Evolutionary conservation across 768 basidiomycete genomes (phyloP).

Genomic region (Favolaschia claudopus): DNA sequence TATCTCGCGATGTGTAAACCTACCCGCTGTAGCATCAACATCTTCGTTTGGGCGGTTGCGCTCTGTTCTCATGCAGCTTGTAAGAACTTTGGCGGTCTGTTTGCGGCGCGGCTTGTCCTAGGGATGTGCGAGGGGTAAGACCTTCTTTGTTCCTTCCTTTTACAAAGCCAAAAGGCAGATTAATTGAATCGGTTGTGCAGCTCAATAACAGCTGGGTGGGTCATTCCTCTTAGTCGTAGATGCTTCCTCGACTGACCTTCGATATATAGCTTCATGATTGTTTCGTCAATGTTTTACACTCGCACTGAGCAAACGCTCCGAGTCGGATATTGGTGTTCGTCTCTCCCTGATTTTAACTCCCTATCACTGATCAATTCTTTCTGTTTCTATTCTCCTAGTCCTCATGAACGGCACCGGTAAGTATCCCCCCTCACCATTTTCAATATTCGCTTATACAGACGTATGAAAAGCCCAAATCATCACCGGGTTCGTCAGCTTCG

Average conservation of each 20-base stretch:
- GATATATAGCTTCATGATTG: slow-evolving; percentile 70
- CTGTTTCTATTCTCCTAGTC: slow-evolving; percentile 45
- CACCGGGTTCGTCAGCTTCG: slow-evolving; percentile 73
- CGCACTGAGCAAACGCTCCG: slow-evolving; percentile 75
- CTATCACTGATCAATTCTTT: no score
- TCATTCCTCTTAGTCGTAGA: no score
- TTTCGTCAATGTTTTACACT: slow-evolving; percentile 85
- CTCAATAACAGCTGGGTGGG: slow-evolving; percentile 71
- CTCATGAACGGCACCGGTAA: slow-evolving; percentile 78
- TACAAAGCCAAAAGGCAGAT: background rate
- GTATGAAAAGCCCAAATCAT: slow-evolving; percentile 66
- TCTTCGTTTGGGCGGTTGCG: slow-evolving; percentile 75
- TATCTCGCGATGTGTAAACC: no score
- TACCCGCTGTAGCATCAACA: slow-evolving; percentile 79
- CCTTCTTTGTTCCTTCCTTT: background rate
- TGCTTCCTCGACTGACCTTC: background rate
- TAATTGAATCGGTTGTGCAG: no score
- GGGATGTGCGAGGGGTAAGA: slow-evolving; percentile 70
- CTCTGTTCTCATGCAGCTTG: slow-evolving; percentile 69
- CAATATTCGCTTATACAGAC: background rate
- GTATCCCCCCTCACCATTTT: slow-evolving; percentile 5
- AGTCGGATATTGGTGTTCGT: slow-evolving; percentile 77
- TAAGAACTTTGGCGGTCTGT: slow-evolving; percentile 70
- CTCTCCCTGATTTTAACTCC: background rate
- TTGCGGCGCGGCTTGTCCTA: slow-evolving; percentile 74